Evolutionary conservation across 2,329 filamentous ascomycete species (phyloP).

Genomic region (Ophiocordyceps camponoti-saundersi): DNA sequence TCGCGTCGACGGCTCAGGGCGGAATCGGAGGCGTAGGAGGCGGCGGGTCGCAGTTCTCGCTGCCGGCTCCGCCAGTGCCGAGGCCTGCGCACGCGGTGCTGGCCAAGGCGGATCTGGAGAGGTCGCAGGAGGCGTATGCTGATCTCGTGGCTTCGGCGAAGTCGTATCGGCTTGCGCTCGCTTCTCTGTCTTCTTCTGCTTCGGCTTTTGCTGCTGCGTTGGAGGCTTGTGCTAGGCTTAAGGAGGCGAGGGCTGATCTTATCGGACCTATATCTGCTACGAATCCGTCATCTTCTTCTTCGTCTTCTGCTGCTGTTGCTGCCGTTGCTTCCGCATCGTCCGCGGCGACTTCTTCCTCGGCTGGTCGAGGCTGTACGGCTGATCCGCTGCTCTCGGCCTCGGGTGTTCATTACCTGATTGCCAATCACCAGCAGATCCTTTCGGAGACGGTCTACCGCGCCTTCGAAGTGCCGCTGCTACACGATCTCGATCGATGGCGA

Average conservation of each 20-base stretch:
- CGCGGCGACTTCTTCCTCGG: constrained; percentile 4
- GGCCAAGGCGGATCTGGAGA: constrained; percentile 44
- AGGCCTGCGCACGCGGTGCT: constrained; percentile 41
- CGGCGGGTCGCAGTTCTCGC: constrained; percentile 31
- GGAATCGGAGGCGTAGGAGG: constrained; percentile 9
- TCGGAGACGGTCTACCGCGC: constrained; percentile 50
- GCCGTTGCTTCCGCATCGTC: background rate
- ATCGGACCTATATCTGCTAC: constrained; percentile 17
- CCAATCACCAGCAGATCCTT: constrained; percentile 55
- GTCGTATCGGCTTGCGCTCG: constrained; percentile 43
- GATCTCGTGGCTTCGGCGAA: constrained; percentile 46
- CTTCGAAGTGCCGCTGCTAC: constrained; percentile 52
- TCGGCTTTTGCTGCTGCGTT: constrained; percentile 47
- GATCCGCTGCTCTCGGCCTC: constrained; percentile 44
- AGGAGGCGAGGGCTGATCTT: constrained; percentile 45
- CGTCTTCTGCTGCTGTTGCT: background rate
- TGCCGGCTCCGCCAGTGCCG: constrained; percentile 44
- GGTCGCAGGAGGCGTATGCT: constrained; percentile 44
- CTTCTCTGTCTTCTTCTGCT: constrained; percentile 41
- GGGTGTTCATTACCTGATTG: constrained; percentile 49
- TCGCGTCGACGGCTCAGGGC: constrained; percentile 44
- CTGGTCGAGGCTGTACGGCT: constrained; percentile 37
- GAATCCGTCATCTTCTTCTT: background rate
- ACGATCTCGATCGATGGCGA: constrained; percentile 51
- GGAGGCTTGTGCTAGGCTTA: constrained; percentile 50